Percentiles rank a stretch among this genome's conserved stretches.
phyloP scores from a whole-genome alignment of 768 basidiomycete genomes.

The Trametopsis cervina region DNA sequence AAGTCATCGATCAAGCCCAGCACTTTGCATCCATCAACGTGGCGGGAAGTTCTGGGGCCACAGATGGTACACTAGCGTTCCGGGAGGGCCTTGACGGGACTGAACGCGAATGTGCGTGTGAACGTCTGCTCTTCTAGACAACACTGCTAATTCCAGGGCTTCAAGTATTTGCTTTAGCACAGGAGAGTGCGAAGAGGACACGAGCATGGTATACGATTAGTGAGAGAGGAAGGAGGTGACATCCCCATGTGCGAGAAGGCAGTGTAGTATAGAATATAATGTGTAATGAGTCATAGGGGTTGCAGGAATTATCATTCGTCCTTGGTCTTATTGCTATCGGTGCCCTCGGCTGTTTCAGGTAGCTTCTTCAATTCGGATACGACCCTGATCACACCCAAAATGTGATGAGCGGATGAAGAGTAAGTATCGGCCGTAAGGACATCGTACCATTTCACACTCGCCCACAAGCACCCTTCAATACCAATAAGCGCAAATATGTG shows the following conservation, averaged over 20 bases:
- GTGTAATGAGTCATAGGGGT: no score
- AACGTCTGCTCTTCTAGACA: background rate
- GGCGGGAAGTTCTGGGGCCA: conserved; percentile 34
- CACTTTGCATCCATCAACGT: conserved; percentile 54
- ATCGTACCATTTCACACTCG: conserved; percentile 71
- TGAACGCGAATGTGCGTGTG: conserved; percentile 74
- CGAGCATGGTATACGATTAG: conserved; percentile 83
- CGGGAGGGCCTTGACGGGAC: conserved; percentile 90
- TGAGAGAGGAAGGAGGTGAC: conserved; percentile 45
- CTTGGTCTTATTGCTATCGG: background rate
- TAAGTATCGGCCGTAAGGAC: background rate
- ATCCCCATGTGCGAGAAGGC: no score
- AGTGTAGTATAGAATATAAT: no score
- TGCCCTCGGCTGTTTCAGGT: background rate
- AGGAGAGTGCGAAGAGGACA: conserved; percentile 70
- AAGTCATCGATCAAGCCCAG: conserved; percentile 81
- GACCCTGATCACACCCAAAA: conserved; percentile 48
- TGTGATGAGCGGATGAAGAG: conserved; percentile 6
- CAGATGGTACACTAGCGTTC: conserved; percentile 65
- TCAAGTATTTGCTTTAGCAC: conserved; percentile 79
- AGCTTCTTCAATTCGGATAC: conserved; percentile 19
- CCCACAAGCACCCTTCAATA: conserved; percentile 69
- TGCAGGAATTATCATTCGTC: background rate
- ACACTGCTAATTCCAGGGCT: background rate
- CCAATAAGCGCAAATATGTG: conserved; percentile 63